A percentile compares a stretch with the other conserved stretches of the same genome.
Evolutionary conservation across 2,329 filamentous ascomycete species (phyloP).

Genomic region (Aspergillus awamori): DNA sequence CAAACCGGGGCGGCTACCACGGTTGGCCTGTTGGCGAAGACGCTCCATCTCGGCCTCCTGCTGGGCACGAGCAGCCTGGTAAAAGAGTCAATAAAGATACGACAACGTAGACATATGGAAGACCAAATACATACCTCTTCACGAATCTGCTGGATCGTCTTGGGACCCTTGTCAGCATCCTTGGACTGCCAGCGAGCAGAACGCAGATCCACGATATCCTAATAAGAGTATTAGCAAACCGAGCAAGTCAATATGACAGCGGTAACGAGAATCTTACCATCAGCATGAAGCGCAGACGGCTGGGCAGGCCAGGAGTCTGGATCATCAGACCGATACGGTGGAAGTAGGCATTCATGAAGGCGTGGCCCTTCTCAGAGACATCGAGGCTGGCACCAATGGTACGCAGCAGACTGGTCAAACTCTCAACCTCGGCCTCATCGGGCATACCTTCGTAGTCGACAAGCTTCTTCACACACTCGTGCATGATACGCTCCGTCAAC

Average conservation of each 20-base stretch:
- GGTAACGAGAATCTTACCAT: slow-evolving; percentile 55
- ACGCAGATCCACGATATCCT: slow-evolving; percentile 84
- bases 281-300: slow-evolving; percentile 93
- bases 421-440: slow-evolving; percentile 95
- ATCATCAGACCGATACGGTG: slow-evolving; percentile 80
- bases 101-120: background rate
- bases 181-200: slow-evolving; percentile 79
- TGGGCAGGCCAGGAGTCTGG: slow-evolving; percentile 76
- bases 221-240: slow-evolving; percentile 1
- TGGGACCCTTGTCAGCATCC: slow-evolving; percentile 89
- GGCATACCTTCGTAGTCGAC: slow-evolving; percentile 92
- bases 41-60: slow-evolving; percentile 76
- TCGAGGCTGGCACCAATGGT: slow-evolving; percentile 91
- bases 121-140: slow-evolving; percentile 62
- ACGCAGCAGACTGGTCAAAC: slow-evolving; percentile 85
- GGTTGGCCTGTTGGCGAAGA: slow-evolving; percentile 51
- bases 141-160: slow-evolving; percentile 92
- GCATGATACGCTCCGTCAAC: slow-evolving; percentile 99
- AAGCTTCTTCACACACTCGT: slow-evolving; percentile 96
- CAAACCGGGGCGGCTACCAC: slow-evolving; percentile 69
- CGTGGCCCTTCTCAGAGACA: slow-evolving; percentile 75
- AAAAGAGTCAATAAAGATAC: slow-evolving; percentile 17
- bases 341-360: slow-evolving; percentile 94
- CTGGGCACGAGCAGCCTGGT: slow-evolving; percentile 68
- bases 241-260: background rate